Percentiles rank a stretch among this genome's conserved stretches.
Conservation (phyloP, 1,284 basidiomycete genomes). For the Blastosporella zonata region DNA sequence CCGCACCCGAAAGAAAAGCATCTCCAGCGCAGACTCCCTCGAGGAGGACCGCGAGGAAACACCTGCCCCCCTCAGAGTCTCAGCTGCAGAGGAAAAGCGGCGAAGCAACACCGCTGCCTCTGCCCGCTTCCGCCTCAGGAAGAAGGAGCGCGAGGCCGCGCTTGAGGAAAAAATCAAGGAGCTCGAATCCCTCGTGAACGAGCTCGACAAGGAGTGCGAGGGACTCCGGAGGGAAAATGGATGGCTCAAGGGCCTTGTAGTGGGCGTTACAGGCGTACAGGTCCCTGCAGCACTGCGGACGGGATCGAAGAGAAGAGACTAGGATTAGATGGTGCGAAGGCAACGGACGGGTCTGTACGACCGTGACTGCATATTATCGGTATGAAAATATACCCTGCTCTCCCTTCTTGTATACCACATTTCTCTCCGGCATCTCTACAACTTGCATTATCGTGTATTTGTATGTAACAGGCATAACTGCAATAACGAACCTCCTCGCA, state of each 20-base stretch:
- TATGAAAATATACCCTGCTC: slow-evolving; percentile 4
- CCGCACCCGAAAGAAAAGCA: slow-evolving; percentile 52
- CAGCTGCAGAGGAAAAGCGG: slow-evolving; percentile 84
- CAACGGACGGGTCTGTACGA: neutral
- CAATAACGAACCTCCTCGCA: too few relatives aligned
- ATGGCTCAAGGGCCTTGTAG: slow-evolving; percentile 91
- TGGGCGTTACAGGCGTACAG: slow-evolving; percentile 76
- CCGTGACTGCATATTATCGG: slow-evolving; percentile 6
- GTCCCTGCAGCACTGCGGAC: slow-evolving; percentile 21
- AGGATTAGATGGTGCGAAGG: slow-evolving; percentile 5
- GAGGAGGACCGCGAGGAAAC: slow-evolving; percentile 19
- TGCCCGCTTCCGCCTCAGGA: slow-evolving; percentile 97
- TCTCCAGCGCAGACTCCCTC: slow-evolving; percentile 32
- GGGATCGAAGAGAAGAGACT: slow-evolving; percentile 23
- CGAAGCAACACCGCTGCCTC: slow-evolving; percentile 94
- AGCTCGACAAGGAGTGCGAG: slow-evolving; percentile 90
- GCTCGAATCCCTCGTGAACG: slow-evolving; percentile 78
- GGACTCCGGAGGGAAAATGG: slow-evolving; percentile 90
- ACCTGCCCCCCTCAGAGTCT: slow-evolving; percentile 26
- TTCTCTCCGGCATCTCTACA: neutral
- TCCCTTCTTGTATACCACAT: neutral
- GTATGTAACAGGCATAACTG: too few relatives aligned
- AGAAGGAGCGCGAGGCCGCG: slow-evolving; percentile 96
- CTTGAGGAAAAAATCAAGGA: slow-evolving; percentile 89
- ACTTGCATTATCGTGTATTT: slow-evolving; percentile 5